Evolutionary conservation across 2,329 filamentous ascomycete species (phyloP), one percentile per base, ranked within the genome.

Genomic region (Stagonosporopsis rhizophila): DNA sequence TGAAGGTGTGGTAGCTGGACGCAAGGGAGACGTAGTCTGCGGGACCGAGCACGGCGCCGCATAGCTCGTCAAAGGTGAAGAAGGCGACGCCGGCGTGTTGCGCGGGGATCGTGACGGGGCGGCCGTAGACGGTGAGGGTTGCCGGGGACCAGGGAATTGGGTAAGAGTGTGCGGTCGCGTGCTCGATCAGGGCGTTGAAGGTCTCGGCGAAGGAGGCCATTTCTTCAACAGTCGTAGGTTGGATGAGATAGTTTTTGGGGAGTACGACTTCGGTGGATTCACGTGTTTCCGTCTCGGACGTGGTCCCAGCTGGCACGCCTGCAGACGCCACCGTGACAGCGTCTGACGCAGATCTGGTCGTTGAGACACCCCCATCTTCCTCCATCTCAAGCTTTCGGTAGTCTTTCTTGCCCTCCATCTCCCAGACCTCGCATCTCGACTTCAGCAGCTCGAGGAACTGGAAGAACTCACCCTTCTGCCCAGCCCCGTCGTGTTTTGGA

Each of bases 11-110:
- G 72, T 88, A 94, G 15, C 85, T 89, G 1, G 89, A 92, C 1
- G 90, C 89, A 71, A 95, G 84, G 1, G 89, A 89, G 51, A 93
- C 89, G 75, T 93, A 95, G 77, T 95, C 91, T 25, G 91, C 91
- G 1, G 90, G 90, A 0, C 91, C 91, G 40, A 92, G 86, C 6
- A 75, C 75, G 6, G 75, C 78, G 56, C 82, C 82, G 55, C 90
- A 91, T 1, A 94, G 82, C 32, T 89, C 83, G 14, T 80, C 68
- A 65, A 94, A 95, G 9, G 84, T 83, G 84, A 89, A 92, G 51
- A 82, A 81, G 0, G 86, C 83, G 1, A 84, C 77, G 17, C 87
- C 86, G 23, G 82, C 75, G 59, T 83, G 76, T 34, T 88, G 82
- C 3, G 80, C 79, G 1, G 87, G 86, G 2, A 91, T 82, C 1